Conservation (phyloP, 257 asterid genomes). For the Linaria vulgaris region DNA sequence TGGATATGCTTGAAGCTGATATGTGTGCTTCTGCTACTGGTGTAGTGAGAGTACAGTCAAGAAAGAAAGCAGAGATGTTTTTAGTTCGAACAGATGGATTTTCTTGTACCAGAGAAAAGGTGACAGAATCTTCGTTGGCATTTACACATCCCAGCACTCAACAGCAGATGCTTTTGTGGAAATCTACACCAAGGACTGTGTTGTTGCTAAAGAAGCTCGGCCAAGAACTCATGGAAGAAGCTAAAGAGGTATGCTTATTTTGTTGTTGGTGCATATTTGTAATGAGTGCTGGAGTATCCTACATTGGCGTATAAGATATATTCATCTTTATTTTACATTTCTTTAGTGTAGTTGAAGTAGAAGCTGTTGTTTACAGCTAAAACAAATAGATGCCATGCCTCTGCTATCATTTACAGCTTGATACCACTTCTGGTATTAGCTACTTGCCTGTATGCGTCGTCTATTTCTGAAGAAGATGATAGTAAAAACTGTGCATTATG, state of each 20-base stretch:
- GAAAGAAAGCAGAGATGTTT: constrained; percentile 99
- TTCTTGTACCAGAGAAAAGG: constrained; percentile 94
- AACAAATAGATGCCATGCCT: constrained; percentile 6
- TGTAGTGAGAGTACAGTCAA: constrained; percentile 93
- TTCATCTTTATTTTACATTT: constrained; percentile 13
- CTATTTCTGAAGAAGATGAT: constrained; percentile 9
- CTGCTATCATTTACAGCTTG: constrained; percentile 16
- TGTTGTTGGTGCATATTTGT: not conserved
- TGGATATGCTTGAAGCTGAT: constrained; percentile 63
- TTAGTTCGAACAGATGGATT: constrained; percentile 96
- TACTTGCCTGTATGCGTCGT: constrained; percentile 7
- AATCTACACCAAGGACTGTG: constrained; percentile 90
- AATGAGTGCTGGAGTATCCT: constrained; percentile 18
- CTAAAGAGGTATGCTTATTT: constrained; percentile 66
- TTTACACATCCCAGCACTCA: constrained; percentile 98
- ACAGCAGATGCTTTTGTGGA: constrained; percentile 99
- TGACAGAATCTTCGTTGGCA: constrained; percentile 93
- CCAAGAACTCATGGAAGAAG: constrained; percentile 93
- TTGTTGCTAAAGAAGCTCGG: constrained; percentile 92
- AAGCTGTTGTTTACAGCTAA: not conserved
- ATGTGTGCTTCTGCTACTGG: constrained; percentile 97
- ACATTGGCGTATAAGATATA: constrained; percentile 15
- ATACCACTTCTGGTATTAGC: constrained; percentile 9
- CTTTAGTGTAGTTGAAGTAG: constrained; percentile 6
- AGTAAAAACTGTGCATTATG: constrained; percentile 6